Percentiles rank a stretch among this genome's conserved stretches.
Conservation (phyloP, 495 filamentous ascomycete genomes). For the Aspergillus ostianus region DNA sequence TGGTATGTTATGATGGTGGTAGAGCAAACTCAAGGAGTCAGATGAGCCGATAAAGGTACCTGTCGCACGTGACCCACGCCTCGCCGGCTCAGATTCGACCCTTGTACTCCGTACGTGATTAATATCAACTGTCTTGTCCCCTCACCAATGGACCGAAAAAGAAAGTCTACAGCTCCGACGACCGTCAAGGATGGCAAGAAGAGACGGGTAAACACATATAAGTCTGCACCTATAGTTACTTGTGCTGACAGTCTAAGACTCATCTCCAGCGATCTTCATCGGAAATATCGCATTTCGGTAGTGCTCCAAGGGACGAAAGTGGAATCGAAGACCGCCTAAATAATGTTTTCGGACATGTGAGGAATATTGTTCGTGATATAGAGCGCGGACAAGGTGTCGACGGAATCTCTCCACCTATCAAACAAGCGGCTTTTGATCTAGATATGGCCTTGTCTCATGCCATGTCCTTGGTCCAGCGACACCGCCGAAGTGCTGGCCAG, state of each 20-base stretch:
- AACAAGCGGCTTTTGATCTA: neutral
- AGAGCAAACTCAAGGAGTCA: neutral
- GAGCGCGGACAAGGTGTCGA: neutral
- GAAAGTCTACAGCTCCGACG: slow-evolving; percentile 16
- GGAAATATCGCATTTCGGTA: neutral
- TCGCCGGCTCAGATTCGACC: neutral
- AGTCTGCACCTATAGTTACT: neutral
- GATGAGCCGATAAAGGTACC: neutral
- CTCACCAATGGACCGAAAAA: slow-evolving; percentile 21
- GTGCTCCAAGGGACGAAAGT: neutral
- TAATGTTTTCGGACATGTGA: neutral
- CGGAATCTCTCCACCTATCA: neutral
- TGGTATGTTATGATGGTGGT: neutral
- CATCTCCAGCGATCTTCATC: neutral
- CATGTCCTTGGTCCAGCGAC: slow-evolving; percentile 1
- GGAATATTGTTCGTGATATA: neutral
- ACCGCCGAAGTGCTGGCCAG: neutral
- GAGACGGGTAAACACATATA: slow-evolving; percentile 7
- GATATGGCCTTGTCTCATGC: slow-evolving; percentile 19
- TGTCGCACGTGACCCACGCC: neutral
- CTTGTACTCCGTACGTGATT: too few species aligned
- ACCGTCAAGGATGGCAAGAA: slow-evolving; percentile 1
- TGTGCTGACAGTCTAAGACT: neutral
- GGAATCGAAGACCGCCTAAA: neutral
- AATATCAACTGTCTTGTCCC: too few species aligned